Base-by-base conservation (phyloP, 1,284 basidiomycete genomes). In the Rhodotorula sp. region DNA sequence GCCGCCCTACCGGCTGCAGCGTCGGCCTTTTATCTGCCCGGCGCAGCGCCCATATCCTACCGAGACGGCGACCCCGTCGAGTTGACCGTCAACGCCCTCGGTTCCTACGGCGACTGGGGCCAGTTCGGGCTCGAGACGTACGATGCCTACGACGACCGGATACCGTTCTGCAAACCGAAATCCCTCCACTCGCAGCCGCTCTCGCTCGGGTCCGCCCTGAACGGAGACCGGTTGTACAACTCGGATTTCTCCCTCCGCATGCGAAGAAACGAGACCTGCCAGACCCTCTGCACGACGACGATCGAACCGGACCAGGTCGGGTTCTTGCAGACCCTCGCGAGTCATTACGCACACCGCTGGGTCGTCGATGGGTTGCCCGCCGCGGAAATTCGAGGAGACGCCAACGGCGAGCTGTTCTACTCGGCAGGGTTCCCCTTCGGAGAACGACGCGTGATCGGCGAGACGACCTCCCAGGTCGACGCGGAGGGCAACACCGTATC, bases 161-260 rank as follows among this genome's bases (percentile, higher is more conserved):
- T 98, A 77, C 89, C 89, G 75, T 98, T 98, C 82, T 98, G 96
- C 80, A 79, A 86, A 74, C 96, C 96, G 10, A 88, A 85, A 12
- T 92, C 92, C 6, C 88, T 90, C 2, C 83, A 88, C 79, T 88
- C 89, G 77, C 89, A 93, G 80, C 88, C 91, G 20, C 95, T 97
- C 82, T 91, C 90, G 2, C 84, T 99, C 39, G 96, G 96, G 7
- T 93, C 92, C 46, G 94, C 97, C 74, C 84, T 99, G 21, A 97
- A 97, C 78, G 96, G 96, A 46, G 96, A 99, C 84, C 87, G 96
- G 71, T 94, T 99, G 80, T 93, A 95, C 82, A 89, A 90, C 80
- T 93, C 92, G 14, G 90, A 91, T 4, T 95, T 94, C 79, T 86
- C 94, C 77, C 90, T 92, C 68, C 85, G 86, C 81, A 92, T 94